phyloP scores from a whole-genome alignment of 2,329 filamentous ascomycete species.

The Clonostachys solani region DNA sequence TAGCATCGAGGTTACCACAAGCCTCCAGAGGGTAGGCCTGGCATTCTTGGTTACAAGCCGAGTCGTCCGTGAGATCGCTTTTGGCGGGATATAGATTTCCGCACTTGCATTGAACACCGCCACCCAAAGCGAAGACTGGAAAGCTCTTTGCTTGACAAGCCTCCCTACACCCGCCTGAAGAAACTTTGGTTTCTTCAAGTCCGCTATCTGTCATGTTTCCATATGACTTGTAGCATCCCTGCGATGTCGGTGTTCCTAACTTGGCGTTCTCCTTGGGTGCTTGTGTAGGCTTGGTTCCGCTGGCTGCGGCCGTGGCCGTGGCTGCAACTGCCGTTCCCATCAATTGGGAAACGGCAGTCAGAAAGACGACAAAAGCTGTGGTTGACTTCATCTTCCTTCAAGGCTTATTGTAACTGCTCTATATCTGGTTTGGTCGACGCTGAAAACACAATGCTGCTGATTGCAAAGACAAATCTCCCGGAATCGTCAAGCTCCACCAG shows the following conservation, averaged over 20 bases:
- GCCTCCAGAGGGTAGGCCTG: conserved; percentile 55
- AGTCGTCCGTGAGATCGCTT: conserved; percentile 47
- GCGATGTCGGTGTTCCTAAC: conserved; percentile 29
- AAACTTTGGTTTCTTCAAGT: conserved; percentile 13
- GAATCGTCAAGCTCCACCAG: too few relatives aligned
- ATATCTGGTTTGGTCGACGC: too few relatives aligned
- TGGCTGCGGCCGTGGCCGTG: background rate
- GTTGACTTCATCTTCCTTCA: conserved; percentile 21
- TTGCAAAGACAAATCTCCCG: too few relatives aligned
- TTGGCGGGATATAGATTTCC: conserved; percentile 63
- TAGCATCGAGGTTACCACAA: conserved; percentile 43
- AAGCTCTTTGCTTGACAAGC: conserved; percentile 36
- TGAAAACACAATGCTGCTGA: too few relatives aligned
- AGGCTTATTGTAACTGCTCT: too few relatives aligned
- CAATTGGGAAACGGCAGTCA: conserved; percentile 18
- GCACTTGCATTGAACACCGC: conserved; percentile 63
- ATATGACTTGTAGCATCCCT: conserved; percentile 45
- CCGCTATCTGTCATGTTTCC: conserved; percentile 29
- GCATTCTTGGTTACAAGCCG: conserved; percentile 62
- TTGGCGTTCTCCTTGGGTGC: conserved; percentile 14
- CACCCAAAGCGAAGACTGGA: conserved; percentile 58
- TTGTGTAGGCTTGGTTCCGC: conserved; percentile 15
- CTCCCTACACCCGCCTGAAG: conserved; percentile 33
- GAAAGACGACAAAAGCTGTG: conserved; percentile 16
- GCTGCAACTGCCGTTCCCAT: conserved; percentile 12